Conservation (phyloP, 2,329 filamentous ascomycete genomes). For the Furcasterigmium sp. region DNA sequence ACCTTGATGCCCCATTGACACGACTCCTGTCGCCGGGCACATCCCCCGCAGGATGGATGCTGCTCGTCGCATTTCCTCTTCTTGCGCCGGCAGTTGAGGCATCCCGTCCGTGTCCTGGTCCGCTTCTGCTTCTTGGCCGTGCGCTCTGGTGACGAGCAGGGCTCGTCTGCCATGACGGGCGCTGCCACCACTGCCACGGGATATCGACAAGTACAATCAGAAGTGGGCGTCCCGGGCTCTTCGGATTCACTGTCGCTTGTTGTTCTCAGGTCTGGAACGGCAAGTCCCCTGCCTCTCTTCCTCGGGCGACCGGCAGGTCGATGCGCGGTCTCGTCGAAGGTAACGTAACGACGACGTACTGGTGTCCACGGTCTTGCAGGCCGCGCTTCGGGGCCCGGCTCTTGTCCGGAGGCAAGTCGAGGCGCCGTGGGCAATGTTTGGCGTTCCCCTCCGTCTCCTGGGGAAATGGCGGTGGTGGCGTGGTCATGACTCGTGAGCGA, state of each 20-base stretch:
- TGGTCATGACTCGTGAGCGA: background rate
- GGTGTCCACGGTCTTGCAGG: background rate
- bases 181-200: too few species aligned
- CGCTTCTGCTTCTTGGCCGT: conserved; percentile 16
- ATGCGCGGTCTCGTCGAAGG: background rate
- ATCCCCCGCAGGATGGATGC: conserved; percentile 27
- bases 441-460: too few species aligned
- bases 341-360: background rate
- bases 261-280: background rate
- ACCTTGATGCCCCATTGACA: conserved; percentile 33
- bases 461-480: background rate
- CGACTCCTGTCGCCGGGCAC: conserved; percentile 20
- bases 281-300: too few species aligned
- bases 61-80: conserved; percentile 32
- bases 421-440: background rate
- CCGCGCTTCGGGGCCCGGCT: background rate
- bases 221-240: background rate
- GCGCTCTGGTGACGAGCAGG: background rate
- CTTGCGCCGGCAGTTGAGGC: conserved; percentile 31
- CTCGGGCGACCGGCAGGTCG: background rate
- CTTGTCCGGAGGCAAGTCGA: background rate
- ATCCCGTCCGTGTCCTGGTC: conserved; percentile 27
- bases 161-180: background rate
- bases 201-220: background rate
- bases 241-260: background rate